phyloP scores from a whole-genome alignment of 129 eudicot species.

The Pseudognaphalium luteoalbum region DNA sequence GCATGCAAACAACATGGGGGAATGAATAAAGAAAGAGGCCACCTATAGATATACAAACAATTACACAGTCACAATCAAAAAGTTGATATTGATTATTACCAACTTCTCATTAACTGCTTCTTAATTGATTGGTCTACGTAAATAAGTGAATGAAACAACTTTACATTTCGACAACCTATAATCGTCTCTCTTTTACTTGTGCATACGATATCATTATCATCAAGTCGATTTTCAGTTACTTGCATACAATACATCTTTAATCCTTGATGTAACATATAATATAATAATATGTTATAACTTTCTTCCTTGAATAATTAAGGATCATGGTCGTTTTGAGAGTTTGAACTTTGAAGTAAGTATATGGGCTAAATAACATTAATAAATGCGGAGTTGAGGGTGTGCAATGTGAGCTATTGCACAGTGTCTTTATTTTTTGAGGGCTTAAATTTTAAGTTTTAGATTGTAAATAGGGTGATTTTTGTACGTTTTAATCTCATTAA shows the following conservation, averaged over 20 bases:
- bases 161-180: neutral
- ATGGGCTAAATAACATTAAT: too few species aligned
- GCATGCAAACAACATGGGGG: conserved; percentile 4
- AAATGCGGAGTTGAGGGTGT: too few species aligned
- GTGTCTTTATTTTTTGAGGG: too few species aligned
- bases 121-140: neutral
- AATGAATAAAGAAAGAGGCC: neutral
- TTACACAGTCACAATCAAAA: neutral
- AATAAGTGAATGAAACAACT: neutral
- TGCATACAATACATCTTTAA: neutral
- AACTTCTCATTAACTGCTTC: neutral
- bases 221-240: neutral
- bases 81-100: neutral
- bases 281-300: too few species aligned
- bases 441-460: too few species aligned
- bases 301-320: too few species aligned
- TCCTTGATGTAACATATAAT: neutral
- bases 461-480: too few species aligned
- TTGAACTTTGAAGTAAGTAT: too few species aligned
- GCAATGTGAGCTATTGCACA: too few species aligned
- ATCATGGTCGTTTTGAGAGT: too few species aligned
- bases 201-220: neutral
- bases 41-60: neutral
- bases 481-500: too few species aligned
- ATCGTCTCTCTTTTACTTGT: neutral